Percentiles rank a stretch among this genome's conserved stretches.
Conservation (phyloP, 2,329 filamentous ascomycete genomes). For the Talaromyces sp. region DNA sequence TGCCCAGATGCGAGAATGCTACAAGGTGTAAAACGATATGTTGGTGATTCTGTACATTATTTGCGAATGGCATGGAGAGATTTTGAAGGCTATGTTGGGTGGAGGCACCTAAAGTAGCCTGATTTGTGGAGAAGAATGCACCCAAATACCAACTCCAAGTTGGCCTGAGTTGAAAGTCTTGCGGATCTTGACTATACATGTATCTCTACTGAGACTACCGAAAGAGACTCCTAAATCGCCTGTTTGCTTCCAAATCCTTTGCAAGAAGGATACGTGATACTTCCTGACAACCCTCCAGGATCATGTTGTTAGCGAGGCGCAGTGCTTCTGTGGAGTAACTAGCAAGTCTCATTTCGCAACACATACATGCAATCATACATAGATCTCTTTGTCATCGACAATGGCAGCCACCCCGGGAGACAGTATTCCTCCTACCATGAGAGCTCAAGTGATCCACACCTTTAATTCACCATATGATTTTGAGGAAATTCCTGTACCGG, state of each 20-base stretch:
- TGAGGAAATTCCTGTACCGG: conserved; percentile 27
- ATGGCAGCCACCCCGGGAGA: not conserved
- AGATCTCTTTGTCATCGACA: not conserved
- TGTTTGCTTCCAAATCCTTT: not conserved
- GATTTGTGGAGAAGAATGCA: not conserved
- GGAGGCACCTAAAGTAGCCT: not conserved
- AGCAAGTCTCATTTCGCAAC: not conserved
- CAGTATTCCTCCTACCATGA: conserved; percentile 18
- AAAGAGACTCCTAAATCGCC: not conserved
- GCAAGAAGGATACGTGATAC: not conserved
- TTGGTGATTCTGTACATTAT: not conserved
- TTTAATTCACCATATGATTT: conserved; percentile 25
- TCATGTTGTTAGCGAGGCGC: not conserved
- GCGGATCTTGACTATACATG: not conserved
- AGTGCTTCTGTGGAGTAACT: not conserved
- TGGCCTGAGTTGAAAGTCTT: not conserved
- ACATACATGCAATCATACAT: not conserved
- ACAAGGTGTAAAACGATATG: not conserved
- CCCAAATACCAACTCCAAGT: not conserved
- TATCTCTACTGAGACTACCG: not conserved
- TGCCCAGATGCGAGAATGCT: not conserved
- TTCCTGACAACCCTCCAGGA: not conserved
- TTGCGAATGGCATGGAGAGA: not conserved
- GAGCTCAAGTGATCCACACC: conserved; percentile 22
- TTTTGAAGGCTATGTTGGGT: not conserved